Base-by-base conservation (phyloP, 768 basidiomycete genomes). In the Boletus rubescentipes region DNA sequence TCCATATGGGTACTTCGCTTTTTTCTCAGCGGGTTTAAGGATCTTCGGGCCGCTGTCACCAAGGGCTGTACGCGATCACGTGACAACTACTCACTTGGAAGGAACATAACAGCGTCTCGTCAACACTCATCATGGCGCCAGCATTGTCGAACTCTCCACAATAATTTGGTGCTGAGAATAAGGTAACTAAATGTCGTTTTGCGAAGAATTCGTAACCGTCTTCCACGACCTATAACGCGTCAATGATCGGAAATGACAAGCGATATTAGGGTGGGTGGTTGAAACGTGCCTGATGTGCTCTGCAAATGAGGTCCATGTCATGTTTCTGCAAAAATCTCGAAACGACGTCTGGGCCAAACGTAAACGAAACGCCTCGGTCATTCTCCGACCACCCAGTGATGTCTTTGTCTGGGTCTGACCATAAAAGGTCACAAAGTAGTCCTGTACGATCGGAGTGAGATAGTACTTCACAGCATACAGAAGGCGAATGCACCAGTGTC, bases 301-400 rank as follows among this genome's bases (percentile, higher is more conserved):
- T 82, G 77, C 96, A 98, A 67, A 98, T 98, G 68, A 98, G 77
- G 72, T 98, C 96, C 96, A 98, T 97, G 74, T 99, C 96, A 69
- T 99, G 96, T 73, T 98, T 98, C 80, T 97, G 94, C 66, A 99
- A 78, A 83, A 99, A 99, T 65, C 96, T 83, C 62, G 93, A 92
- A 48, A 99, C 96, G 44, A 99, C 96, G 68, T 98, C 96, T 21
- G 95, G 93, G 9, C 96, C 96, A 72, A 98, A 99, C 21, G 96
- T 98, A 75, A 99, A 99, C 38, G 94, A 97, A 46, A 99, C 96
- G 54, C 96, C 96, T 68, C 96, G 84, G 72, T 99, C 96, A 71
- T 99, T 99, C 78, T 99, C 96, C 71, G 92, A 93, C 96, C 96
- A 99, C 7, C 96, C 96, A 14, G 93, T 95, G 70, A 98, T 98